Evolutionary conservation across 164 flowering plant genomes (phyloP).

Genomic region (Amborella trichopoda): DNA sequence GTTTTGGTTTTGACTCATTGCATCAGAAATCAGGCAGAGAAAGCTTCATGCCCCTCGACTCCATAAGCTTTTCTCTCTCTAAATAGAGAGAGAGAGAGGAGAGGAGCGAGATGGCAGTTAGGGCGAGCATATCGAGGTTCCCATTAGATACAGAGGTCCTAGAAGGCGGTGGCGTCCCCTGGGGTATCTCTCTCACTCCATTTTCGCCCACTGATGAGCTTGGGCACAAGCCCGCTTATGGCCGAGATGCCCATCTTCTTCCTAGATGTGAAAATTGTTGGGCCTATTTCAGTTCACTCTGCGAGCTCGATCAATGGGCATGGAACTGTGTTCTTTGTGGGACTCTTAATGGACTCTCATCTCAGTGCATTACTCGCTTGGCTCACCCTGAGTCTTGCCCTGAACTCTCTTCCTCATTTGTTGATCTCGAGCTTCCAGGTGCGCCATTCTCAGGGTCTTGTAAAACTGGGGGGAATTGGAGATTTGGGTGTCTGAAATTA

Average conservation of each 20-base stretch:
- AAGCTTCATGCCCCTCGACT: too few species aligned
- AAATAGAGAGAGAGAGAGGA: neutral
- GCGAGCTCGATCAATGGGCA: conserved; percentile 93
- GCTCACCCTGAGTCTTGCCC: conserved; percentile 61
- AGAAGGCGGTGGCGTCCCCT: conserved; percentile 70
- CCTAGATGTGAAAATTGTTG: conserved; percentile 97
- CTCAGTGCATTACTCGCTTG: conserved; percentile 53
- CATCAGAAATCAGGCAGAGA: too few species aligned
- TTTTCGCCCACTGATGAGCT: conserved; percentile 74
- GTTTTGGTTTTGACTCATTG: too few species aligned
- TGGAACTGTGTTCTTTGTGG: conserved; percentile 92
- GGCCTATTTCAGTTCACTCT: conserved; percentile 85
- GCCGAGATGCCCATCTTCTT: conserved; percentile 58
- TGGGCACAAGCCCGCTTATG: conserved; percentile 53
- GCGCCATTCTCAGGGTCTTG: too few species aligned
- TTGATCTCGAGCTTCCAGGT: conserved; percentile 90
- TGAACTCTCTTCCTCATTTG: conserved; percentile 76
- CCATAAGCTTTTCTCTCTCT: too few species aligned
- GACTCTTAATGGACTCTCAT: conserved; percentile 68
- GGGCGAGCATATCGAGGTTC: conserved; percentile 67
- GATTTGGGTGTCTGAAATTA: too few species aligned
- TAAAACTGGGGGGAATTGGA: too few species aligned
- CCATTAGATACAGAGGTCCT: conserved; percentile 59
- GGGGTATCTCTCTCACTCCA: conserved; percentile 87
- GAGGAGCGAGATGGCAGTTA: conserved; percentile 75